Conservation (phyloP, 2,329 filamentous ascomycete species). For the Colletotrichum sp. region DNA sequence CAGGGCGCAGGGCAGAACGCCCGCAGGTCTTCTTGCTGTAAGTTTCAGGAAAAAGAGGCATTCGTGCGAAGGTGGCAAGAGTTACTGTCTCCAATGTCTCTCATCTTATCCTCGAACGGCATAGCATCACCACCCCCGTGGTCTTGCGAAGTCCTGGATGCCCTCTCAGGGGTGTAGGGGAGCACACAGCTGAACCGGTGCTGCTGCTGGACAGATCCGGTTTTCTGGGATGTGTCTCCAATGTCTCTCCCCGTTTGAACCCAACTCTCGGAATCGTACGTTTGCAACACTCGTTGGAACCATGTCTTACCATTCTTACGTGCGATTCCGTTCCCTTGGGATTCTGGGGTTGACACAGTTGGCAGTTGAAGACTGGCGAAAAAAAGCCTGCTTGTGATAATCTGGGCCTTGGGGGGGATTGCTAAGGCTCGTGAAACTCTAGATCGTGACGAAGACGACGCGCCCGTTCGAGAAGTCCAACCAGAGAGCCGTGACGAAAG, state of each 20-base stretch:
- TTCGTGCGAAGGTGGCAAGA: neutral
- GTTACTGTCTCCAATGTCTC: neutral
- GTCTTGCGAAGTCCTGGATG: neutral
- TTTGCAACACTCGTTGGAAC: neutral
- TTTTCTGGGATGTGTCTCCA: neutral
- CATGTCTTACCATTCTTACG: neutral
- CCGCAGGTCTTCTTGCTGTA: neutral
- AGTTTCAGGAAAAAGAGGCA: neutral
- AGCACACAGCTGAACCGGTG: neutral
- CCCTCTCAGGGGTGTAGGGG: neutral
- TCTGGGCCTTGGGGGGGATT: neutral
- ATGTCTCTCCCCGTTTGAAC: conserved; percentile 4
- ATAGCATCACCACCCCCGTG: neutral
- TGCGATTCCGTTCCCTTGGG: neutral
- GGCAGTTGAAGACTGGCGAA: neutral
- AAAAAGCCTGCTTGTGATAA: neutral
- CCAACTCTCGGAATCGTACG: neutral
- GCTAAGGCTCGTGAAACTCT: neutral
- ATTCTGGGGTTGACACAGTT: neutral
- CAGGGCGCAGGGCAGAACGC: neutral
- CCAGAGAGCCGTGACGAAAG: neutral
- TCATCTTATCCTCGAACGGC: neutral
- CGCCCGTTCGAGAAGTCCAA: neutral
- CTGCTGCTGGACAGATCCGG: neutral
- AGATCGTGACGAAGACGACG: neutral